phyloP scores from a whole-genome alignment of 495 filamentous ascomycete species.

The Wilcoxina mikolae region DNA sequence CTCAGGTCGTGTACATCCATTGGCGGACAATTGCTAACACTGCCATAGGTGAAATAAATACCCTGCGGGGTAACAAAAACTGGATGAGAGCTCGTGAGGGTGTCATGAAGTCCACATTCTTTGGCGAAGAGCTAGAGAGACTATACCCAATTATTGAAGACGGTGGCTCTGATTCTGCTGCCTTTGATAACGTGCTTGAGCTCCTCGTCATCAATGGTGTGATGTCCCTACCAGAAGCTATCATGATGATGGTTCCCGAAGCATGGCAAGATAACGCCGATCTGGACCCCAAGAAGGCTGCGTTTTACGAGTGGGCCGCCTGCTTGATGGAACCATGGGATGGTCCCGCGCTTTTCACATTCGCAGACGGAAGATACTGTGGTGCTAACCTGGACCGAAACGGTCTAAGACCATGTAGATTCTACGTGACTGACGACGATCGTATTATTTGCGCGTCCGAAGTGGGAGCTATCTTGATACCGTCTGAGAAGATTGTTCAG shows the following conservation, averaged over 20 bases:
- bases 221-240: slow-evolving; percentile 87
- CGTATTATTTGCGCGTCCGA: slow-evolving; percentile 97
- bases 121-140: slow-evolving; percentile 79
- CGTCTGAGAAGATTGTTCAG: slow-evolving; percentile 78
- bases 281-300: slow-evolving; percentile 91
- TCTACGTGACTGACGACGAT: slow-evolving; percentile 96
- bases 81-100: slow-evolving; percentile 99
- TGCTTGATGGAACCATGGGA: slow-evolving; percentile 99
- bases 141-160: slow-evolving; percentile 96
- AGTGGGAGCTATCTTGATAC: slow-evolving; percentile 85
- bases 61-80: slow-evolving; percentile 96
- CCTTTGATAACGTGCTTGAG: slow-evolving; percentile 96
- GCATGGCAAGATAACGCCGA: slow-evolving; percentile 90
- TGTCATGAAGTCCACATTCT: slow-evolving; percentile 82
- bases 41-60: slow-evolving; percentile 77
- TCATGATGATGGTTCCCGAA: slow-evolving; percentile 99
- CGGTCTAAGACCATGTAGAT: slow-evolving; percentile 89
- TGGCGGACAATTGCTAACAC: slow-evolving; percentile 29
- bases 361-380: slow-evolving; percentile 93
- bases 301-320: slow-evolving; percentile 98
- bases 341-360: slow-evolving; percentile 93
- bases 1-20: slow-evolving; percentile 14
- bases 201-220: slow-evolving; percentile 93
- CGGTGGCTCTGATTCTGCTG: slow-evolving; percentile 93
- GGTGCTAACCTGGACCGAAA: slow-evolving; percentile 98